Evolutionary conservation across 345 rosid genomes (phyloP).

Genomic region (Salix caprea): DNA sequence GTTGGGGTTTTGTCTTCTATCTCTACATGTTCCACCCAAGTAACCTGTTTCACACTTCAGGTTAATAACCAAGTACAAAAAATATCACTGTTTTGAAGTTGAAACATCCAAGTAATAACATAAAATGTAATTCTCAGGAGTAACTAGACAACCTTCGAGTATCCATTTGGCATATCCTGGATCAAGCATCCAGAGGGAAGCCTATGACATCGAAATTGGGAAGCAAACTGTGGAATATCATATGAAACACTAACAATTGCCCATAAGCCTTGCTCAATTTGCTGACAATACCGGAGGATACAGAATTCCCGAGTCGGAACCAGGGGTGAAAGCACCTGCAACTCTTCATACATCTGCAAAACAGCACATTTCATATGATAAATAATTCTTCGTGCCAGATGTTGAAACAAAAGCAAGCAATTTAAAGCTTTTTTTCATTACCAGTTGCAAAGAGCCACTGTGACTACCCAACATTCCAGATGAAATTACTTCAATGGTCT

Average conservation of each 20-base stretch:
- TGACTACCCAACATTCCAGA: slow-evolving; percentile 55
- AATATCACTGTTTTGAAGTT: background rate
- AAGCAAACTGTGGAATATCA: slow-evolving; percentile 63
- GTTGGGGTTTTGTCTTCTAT: slow-evolving; percentile 60
- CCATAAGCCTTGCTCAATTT: slow-evolving; percentile 91
- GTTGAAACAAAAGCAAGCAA: background rate
- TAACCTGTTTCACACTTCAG: slow-evolving; percentile 48
- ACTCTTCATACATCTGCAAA: slow-evolving; percentile 75
- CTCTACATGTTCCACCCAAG: slow-evolving; percentile 89
- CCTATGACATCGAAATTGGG: slow-evolving; percentile 52
- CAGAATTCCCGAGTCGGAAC: slow-evolving; percentile 76
- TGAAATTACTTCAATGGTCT: slow-evolving; percentile 71
- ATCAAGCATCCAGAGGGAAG: slow-evolving; percentile 97
- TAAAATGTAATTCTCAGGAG: slow-evolving; percentile 1
- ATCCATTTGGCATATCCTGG: slow-evolving; percentile 94
- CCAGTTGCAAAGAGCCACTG: slow-evolving; percentile 81
- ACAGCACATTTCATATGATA: slow-evolving; percentile 1
- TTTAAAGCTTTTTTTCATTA: slow-evolving; percentile 17
- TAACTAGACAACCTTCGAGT: slow-evolving; percentile 61
- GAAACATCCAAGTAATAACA: slow-evolving; percentile 7
- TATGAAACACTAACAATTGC: slow-evolving; percentile 79
- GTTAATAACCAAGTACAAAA: background rate
- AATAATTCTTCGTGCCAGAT: background rate
- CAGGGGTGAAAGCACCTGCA: slow-evolving; percentile 85
- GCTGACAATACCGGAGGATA: slow-evolving; percentile 77